A percentile compares a stretch with the other conserved stretches of the same genome.
phyloP scores from a whole-genome alignment of 1,284 basidiomycete species.

The Puccinia hordei region DNA sequence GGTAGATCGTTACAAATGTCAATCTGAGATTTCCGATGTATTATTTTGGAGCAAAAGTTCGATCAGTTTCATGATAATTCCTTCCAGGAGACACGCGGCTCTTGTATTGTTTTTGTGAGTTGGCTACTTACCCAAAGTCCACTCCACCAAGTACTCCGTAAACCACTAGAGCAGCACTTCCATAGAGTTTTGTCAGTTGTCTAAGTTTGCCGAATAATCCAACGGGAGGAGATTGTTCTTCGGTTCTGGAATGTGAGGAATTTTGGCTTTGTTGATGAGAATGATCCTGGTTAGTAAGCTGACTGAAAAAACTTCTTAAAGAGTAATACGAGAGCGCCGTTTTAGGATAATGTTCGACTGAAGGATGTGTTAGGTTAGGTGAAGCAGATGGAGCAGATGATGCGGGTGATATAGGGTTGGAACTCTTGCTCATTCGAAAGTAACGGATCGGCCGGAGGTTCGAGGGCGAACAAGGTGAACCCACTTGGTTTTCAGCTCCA shows the following conservation, averaged over 20 bases:
- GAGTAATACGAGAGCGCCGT: not conserved
- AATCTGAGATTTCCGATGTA: too few species aligned
- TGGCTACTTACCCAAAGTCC: conserved; percentile 67
- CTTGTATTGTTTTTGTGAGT: not conserved
- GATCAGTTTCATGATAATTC: not conserved
- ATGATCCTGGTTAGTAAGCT: not conserved
- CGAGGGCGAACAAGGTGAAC: too few species aligned
- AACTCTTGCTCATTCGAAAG: not conserved
- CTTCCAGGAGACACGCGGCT: not conserved
- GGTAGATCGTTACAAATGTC: conserved; percentile 79
- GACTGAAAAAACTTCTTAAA: conserved; percentile 3
- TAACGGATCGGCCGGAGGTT: not conserved
- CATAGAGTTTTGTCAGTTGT: conserved; percentile 83
- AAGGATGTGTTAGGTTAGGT: not conserved
- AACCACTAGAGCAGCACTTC: conserved; percentile 86
- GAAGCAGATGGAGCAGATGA: not conserved
- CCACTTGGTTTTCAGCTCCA: too few species aligned
- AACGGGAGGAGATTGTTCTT: not conserved
- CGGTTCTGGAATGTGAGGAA: not conserved
- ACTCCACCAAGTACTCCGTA: conserved; percentile 72
- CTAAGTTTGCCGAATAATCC: conserved; percentile 65
- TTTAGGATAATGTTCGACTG: conserved; percentile 14
- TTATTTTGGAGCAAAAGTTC: too few species aligned
- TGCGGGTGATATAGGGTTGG: not conserved
- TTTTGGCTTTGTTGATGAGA: not conserved